Conservation (phyloP, 2,329 filamentous ascomycete species). For the Hypomyces perniciosus region DNA sequence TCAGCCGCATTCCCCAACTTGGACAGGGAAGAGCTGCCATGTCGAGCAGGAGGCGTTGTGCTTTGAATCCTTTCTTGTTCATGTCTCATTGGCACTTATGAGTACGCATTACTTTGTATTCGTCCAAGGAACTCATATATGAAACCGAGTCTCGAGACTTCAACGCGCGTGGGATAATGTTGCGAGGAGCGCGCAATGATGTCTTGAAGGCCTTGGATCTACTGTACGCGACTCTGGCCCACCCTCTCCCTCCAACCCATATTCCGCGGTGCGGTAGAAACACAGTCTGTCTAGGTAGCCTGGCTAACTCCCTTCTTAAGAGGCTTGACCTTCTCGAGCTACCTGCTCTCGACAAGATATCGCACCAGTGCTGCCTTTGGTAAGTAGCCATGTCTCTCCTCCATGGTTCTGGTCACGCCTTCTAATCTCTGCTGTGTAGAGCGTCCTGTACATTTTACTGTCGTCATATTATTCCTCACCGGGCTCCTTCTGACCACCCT, state of each 20-base stretch:
- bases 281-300: no score
- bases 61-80: no score
- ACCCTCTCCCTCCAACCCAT: no score
- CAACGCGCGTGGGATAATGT: background rate
- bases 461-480: constrained; percentile 15
- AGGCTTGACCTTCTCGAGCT: constrained; percentile 28
- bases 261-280: no score
- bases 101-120: background rate
- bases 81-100: no score
- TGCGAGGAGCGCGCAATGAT: background rate
- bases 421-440: constrained; percentile 16
- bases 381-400: constrained; percentile 16
- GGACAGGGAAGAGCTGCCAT: no score
- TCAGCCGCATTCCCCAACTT: no score
- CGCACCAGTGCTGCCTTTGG: constrained; percentile 32
- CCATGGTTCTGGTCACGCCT: background rate
- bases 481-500: background rate
- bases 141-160: background rate
- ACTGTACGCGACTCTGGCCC: background rate
- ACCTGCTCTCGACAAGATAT: constrained; percentile 27
- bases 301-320: background rate
- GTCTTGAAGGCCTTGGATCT: background rate
- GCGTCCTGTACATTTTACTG: constrained; percentile 30
- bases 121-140: background rate
- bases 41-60: no score